phyloP scores from a whole-genome alignment of 2,329 filamentous ascomycete genomes.

The Chrysoporthe austroafricana region DNA sequence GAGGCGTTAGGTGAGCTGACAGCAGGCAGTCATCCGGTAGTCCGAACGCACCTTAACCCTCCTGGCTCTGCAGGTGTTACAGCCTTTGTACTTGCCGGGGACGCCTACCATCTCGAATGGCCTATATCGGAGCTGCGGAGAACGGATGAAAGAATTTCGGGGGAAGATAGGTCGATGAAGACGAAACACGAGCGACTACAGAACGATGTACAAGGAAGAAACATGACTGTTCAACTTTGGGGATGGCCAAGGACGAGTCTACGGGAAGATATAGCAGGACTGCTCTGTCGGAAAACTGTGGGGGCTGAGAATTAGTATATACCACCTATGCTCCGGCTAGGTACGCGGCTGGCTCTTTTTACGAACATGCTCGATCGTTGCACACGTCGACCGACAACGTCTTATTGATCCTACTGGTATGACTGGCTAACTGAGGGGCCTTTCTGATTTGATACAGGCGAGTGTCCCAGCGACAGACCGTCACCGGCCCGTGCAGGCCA shows the following conservation, averaged over 20 bases:
- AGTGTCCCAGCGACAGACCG: not conserved
- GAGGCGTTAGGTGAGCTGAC: conserved; percentile 6
- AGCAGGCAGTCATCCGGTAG: not conserved
- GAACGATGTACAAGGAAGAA: not conserved
- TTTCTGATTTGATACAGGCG: not conserved
- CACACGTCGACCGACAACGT: not conserved
- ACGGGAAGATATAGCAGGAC: conserved; percentile 1
- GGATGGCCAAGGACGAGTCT: not conserved
- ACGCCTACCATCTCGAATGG: conserved; percentile 58
- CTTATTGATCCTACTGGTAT: not conserved
- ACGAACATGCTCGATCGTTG: not conserved
- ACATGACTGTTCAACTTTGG: not conserved
- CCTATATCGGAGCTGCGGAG: not conserved
- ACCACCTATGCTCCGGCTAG: not conserved
- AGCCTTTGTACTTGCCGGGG: conserved; percentile 66
- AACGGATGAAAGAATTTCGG: not conserved
- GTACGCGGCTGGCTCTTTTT: not conserved
- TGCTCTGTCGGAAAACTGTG: not conserved
- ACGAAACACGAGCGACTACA: not conserved
- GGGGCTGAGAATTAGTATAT: not conserved
- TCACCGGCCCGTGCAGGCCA: not conserved
- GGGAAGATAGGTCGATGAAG: not conserved
- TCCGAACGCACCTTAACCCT: conserved; percentile 57
- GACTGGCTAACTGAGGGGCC: not conserved
- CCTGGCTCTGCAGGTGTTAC: conserved; percentile 62